Evolutionary conservation across 331 rosid genomes (phyloP).

Genomic region (Arachis monticola): DNA sequence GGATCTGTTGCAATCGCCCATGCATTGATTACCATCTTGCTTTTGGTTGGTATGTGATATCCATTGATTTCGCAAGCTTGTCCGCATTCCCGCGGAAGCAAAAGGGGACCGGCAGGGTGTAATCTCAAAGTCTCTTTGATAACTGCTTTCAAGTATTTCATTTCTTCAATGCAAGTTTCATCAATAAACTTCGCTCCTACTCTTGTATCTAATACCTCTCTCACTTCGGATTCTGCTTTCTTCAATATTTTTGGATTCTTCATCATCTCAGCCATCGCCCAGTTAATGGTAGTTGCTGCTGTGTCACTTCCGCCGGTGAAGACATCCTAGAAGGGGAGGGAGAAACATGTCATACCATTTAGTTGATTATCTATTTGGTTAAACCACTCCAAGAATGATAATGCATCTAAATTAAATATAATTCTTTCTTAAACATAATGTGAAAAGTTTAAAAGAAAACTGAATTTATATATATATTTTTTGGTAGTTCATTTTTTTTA

Average conservation of each 20-base stretch:
- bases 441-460: too few species aligned
- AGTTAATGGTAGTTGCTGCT: constrained; percentile 37
- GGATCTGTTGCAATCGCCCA: constrained; percentile 61
- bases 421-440: too few species aligned
- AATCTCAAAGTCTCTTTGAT: constrained; percentile 49
- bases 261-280: constrained; percentile 54
- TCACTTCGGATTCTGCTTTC: constrained; percentile 47
- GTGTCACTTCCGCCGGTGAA: constrained; percentile 51
- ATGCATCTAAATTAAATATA: too few species aligned
- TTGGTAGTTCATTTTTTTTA: too few species aligned
- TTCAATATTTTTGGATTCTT: constrained; percentile 44
- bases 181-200: constrained; percentile 15
- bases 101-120: constrained; percentile 49
- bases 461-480: too few species aligned
- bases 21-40: constrained; percentile 42
- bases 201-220: constrained; percentile 24
- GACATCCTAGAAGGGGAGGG: constrained; percentile 20
- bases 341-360: neutral
- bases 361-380: neutral
- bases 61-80: constrained; percentile 46
- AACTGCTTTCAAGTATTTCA: constrained; percentile 38
- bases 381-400: too few species aligned
- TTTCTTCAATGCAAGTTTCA: constrained; percentile 28
- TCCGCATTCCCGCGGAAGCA: constrained; percentile 46
- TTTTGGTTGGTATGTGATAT: constrained; percentile 44